Evolutionary conservation across 1,284 basidiomycete genomes (phyloP), one percentile per base, ranked within the genome.

Genomic region (Cutaneotrichosporon sp.): DNA sequence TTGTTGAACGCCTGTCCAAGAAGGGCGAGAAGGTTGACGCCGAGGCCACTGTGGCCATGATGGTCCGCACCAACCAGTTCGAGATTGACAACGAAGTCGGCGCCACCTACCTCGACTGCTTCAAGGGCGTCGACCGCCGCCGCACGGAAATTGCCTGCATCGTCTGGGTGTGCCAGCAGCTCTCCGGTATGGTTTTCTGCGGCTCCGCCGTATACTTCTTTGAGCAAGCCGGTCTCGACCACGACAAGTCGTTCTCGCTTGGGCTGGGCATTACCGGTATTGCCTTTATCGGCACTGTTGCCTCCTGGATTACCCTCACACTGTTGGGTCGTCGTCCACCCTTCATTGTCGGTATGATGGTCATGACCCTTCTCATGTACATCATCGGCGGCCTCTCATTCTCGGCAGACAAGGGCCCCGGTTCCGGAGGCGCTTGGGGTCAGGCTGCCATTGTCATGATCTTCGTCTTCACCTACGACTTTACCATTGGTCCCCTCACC

Each of bases 311-410:
- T 54, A 36, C 49, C 5, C 47, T 68, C 52, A 60, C 57, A 13
- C 58, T 55, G 38, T 53, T 70, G 46, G 77, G 77, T 18, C 74
- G 78, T 22, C 73, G 78, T n/a, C 65, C 69, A 1, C 61, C 79
- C 36, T 80, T 78, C 71, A 60, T 76, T 35, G 54, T 50, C 21
- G 80, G 79, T 18, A 70, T 78, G 54, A 52, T 58, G 39, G 43
- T 58, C 52, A 76, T 77, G 71, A 57, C 64, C 38, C 43, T 68
- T 46, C 64, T 75, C n/a, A 68, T 80, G 40, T 59, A 76, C 57
- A 56, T 75, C 61, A 74, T 78, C 54, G 78, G 77, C 26, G 67
- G 62, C 4, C 62, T 65, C 22, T 36, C 54, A 1, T 60, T 60
- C 23, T 33, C 52, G 3, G 43, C 43, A 4, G 46, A 47, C 22